Evolutionary conservation across 192 early-diverging fungal genomes (phyloP).

Genomic region (Entophlyctis luteolus): DNA sequence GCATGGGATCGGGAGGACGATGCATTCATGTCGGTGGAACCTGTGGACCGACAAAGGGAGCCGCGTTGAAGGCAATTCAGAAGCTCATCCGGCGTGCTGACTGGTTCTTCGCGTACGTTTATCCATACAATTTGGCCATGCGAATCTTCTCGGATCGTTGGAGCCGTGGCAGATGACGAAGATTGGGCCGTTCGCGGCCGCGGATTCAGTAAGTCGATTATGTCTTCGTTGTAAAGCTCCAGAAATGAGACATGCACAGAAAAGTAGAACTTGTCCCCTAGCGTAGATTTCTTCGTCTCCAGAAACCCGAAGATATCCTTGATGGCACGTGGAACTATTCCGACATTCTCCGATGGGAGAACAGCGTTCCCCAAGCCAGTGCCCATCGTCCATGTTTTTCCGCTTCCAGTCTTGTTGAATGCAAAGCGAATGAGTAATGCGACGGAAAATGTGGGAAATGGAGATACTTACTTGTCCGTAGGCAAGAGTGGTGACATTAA

Average conservation of each 20-base stretch:
- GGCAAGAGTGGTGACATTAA: conserved; percentile 53
- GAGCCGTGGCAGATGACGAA: conserved; percentile 44
- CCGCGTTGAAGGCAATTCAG: conserved; percentile 69
- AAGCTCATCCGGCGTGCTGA: conserved; percentile 67
- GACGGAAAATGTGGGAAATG: neutral
- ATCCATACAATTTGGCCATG: conserved; percentile 87
- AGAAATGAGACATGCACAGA: conserved; percentile 75
- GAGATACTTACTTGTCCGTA: conserved; percentile 45
- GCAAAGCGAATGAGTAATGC: too few species aligned
- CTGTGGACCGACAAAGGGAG: conserved; percentile 79
- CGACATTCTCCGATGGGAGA: conserved; percentile 23
- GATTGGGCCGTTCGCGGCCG: conserved; percentile 3
- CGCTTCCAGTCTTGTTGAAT: conserved; percentile 45
- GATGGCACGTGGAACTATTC: conserved; percentile 53
- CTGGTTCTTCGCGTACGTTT: conserved; percentile 74
- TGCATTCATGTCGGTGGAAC: conserved; percentile 97
- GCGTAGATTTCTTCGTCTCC: neutral
- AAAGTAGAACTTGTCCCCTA: conserved; percentile 27
- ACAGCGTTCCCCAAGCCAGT: conserved; percentile 39
- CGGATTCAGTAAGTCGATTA: conserved; percentile 85
- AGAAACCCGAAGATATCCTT: conserved; percentile 34
- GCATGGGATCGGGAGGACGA: conserved; percentile 83
- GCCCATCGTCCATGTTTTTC: conserved; percentile 61
- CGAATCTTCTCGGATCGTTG: conserved; percentile 81
- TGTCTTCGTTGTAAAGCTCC: conserved; percentile 97